Conservation (phyloP, 768 basidiomycete species). For the Mycena belliarum region DNA sequence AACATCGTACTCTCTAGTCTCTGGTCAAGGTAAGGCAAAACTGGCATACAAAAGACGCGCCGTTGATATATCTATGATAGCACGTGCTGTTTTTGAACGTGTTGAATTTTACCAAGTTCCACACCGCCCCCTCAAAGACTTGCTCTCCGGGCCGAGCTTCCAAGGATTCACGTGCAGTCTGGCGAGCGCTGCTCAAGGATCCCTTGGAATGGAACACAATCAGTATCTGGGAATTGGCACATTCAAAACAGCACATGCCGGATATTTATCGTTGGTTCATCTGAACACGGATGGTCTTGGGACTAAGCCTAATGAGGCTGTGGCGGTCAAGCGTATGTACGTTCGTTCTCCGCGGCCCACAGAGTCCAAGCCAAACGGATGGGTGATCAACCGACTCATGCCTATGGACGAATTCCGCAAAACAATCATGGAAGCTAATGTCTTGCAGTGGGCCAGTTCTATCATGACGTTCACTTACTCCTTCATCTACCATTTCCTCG, state of each 20-base stretch:
- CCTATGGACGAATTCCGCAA: neutral
- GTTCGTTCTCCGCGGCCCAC: neutral
- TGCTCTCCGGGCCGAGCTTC: neutral
- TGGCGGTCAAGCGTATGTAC: neutral
- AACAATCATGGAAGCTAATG: constrained; percentile 4
- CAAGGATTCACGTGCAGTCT: neutral
- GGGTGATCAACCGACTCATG: neutral
- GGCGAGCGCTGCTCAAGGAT: neutral
- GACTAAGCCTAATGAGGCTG: neutral
- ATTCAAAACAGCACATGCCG: neutral
- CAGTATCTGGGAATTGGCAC: neutral
- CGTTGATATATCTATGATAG: no score
- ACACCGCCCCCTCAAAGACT: neutral
- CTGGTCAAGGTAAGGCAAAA: neutral
- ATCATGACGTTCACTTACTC: neutral
- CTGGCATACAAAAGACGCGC: neutral
- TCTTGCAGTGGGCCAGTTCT: neutral
- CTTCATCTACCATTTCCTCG: neutral
- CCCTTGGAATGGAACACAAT: neutral
- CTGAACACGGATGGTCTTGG: neutral
- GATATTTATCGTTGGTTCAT: neutral
- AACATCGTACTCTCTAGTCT: neutral
- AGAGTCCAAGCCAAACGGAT: neutral
- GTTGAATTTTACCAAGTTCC: neutral
- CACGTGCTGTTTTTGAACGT: neutral